Evolutionary conservation across 208 protist genomes (phyloP), one percentile per base, ranked within the genome.

Genomic region (Wallacemonas sp.): DNA sequence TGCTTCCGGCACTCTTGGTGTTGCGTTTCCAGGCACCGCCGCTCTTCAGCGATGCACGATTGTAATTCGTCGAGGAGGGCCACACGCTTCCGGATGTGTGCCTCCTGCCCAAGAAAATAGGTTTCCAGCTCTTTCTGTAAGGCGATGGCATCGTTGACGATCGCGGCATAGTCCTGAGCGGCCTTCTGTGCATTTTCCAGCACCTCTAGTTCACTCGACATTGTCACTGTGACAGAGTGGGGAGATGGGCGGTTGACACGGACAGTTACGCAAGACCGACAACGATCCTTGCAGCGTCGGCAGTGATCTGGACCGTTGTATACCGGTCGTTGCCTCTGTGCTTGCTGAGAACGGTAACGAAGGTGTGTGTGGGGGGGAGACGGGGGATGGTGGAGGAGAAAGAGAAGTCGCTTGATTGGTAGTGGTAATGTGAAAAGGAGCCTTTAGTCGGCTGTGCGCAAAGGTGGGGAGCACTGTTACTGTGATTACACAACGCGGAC

Each of bases 1-100:
- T 89, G 83, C 26, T 68, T 71, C 12, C 90, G 73, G 62, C 90
- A 95, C 64, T 95, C 82, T 55, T 95, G 82, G 41, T 95, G 90
- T 41, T 93, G 87, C 12, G 85, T 52, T 64, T 95, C 85, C 1
- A 95, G 71, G 53, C 79, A 86, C n/a, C 79, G 76, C 15, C 90
- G 77, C 77, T 95, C 90, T 30, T 95, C 84, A 0, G 87, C 78
- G 33, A 95, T 91, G 38, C 71, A 80, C 36, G 80, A 76, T 42
- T 93, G 87, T 52, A 93, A 74, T 36, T 89, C 78, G 42, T 95
- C 90, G 5, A 95, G 74, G 36, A 93, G 61, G 5, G 75, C 68
- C 0, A 95, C 90, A 8, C 90, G 84, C 32, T 85, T 82, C 39
- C 90, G 86, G 38, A 95, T 95, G 46, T 85, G 63, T 0, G 79